phyloP scores from a whole-genome alignment of 768 basidiomycete species.

The Termitomyces sp. region DNA sequence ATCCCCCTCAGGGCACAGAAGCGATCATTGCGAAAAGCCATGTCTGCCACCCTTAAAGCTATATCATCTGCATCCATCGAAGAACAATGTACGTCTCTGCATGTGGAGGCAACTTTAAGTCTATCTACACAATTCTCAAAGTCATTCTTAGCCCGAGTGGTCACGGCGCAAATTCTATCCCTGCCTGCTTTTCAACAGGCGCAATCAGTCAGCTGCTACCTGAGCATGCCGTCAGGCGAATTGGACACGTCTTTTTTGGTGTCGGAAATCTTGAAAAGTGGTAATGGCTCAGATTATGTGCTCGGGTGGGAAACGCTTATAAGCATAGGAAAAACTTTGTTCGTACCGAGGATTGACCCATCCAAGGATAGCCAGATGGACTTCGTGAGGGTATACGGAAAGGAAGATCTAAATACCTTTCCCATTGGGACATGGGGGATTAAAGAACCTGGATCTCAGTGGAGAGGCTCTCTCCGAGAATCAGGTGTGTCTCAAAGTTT shows the following conservation, averaged over 20 bases:
- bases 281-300: constrained; percentile 28
- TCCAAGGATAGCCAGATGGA: constrained; percentile 52
- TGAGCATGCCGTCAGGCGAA: constrained; percentile 76
- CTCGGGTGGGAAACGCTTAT: background rate
- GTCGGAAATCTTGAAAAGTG: constrained; percentile 44
- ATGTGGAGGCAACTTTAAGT: no score
- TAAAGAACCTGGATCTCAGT: constrained; percentile 51
- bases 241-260: constrained; percentile 53
- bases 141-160: constrained; percentile 34
- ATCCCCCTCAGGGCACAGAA: constrained; percentile 44
- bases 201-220: constrained; percentile 62
- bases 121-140: background rate
- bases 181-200: constrained; percentile 47
- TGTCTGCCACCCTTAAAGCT: constrained; percentile 38
- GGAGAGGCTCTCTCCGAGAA: constrained; percentile 38
- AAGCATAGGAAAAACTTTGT: constrained; percentile 54
- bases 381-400: constrained; percentile 55
- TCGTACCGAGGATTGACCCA: constrained; percentile 57
- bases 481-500: constrained; percentile 37
- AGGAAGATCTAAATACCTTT: constrained; percentile 52
- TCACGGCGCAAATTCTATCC: constrained; percentile 42
- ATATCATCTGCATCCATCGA: constrained; percentile 42
- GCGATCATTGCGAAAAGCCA: constrained; percentile 44
- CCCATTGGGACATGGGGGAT: constrained; percentile 72
- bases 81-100: constrained; percentile 50